Base-by-base conservation (phyloP, 2,329 filamentous ascomycete species). In the Fusarium solani-melongenae region DNA sequence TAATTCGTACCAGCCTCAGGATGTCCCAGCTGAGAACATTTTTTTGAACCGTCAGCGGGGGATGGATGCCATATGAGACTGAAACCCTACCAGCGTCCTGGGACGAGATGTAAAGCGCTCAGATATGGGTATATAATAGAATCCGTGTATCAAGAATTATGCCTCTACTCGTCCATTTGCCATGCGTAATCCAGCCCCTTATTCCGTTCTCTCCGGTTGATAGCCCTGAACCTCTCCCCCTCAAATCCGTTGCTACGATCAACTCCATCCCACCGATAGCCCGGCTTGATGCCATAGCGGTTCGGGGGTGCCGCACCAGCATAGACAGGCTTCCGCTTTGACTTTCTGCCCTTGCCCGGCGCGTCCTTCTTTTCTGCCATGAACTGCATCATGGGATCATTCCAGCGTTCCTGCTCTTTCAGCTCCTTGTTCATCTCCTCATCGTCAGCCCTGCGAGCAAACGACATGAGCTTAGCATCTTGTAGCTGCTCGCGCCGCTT, bases 251-350 rank as follows among this genome's bases (percentile, higher is more conserved):
- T 99, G 22, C 94, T 88, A 74, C 96, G 88, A 86, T 99, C 96
- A 20, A 99, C 96, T 7, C 97, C 96, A 86, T 99, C 96, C 96
- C 96, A 99, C 73, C 94, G 88, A 84, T 97, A 94, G 0, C 96
- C 97, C 0, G 96, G 96, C 69, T 92, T 88, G 70, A 99, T 98
- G 1, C 94, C 94, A 84, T 98, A 98, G 22, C 96, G 89, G 86
- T 99, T 99, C 51, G 96, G 96, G 78, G 93, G 89, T 64, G 93
- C 93, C 0, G 92, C 88, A 0, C 96, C 96, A 69, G 91, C 85
- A 81, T 98, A 99, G 6, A 93, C 81, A 5, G 92, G 94, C 73
- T 88, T 90, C 15, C 83, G 81, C 64, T 83, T 85, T 11, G 81
- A 77, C 46, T 78, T 77, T 64, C 75, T 83, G 60, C 77, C 77